Evolutionary conservation across 2,329 filamentous ascomycete species (phyloP), one percentile per base, ranked within the genome.

Genomic region (Endoconidiophora polonica): DNA sequence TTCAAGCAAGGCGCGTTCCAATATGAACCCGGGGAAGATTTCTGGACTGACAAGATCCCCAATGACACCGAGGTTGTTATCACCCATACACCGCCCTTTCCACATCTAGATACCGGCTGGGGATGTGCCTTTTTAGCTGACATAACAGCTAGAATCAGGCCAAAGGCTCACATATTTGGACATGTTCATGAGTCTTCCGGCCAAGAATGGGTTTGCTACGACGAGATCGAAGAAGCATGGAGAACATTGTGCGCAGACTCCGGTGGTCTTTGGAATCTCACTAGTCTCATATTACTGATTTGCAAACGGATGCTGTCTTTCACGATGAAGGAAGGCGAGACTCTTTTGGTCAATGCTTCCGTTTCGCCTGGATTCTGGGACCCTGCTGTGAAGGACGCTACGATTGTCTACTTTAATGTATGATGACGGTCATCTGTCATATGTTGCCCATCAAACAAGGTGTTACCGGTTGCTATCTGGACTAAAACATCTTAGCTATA

Each of bases 181-280:
- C 53, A 54, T 10, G 45, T 52, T 39, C 53, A 54, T 14, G 81
- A 73, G 58, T 83, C 77, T 7, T 74, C 81, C 42, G 87, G 86
- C 12, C 68, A 68, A 41, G 78, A 86, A 58, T 63, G 77, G 0
- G 71, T 83, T 6, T 81, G 77, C 64, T 94, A 83, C 72, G 84
- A 91, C 61, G 73, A 77, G 23, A 74, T 77, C 53, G 84, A 93
- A 63, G 66, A 66, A 36, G 73, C 74, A 1, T 33, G 29, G 29
- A 33, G 29, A 33, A 33, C 3, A 12, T 33, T 33, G 29, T 33
- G 29, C 12, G 2, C 9, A 33, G 9, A 33, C 12, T 33, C 7
- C 12, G 29, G 29, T 33, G 29, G 29, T 33, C 12, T 33, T 33
- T 33, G 29, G 29, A 33, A 33, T 12, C 12, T 3, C 29, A 33